Evolutionary conservation across 176 grass and related monocot species (phyloP), one percentile per base, ranked within the genome.

Genomic region (Bonia amplexicaulis): DNA sequence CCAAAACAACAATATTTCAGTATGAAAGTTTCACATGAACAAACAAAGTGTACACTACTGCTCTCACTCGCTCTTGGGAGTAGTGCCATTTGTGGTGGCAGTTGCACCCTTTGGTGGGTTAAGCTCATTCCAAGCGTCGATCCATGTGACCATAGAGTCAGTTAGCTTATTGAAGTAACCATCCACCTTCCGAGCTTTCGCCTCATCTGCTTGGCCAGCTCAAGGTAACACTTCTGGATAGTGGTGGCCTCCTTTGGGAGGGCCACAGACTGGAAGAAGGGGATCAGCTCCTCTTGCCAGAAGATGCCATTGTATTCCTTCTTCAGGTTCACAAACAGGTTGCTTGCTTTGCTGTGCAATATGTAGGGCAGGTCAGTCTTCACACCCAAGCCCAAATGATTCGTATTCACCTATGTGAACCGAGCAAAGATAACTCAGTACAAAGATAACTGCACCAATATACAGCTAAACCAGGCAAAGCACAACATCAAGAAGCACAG

Each of bases 161-260:
- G 91, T 79, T 58, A 93, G 88, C 82, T 93, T 90, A 74, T 80
- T 85, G 85, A 93, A 93, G 88, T 93, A 93, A 5, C 71, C 70
- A 6, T 90, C 88, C 12, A 93, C 76, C 76, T 87, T 87, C 76
- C 77, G 11, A 93, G 88, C 85, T 82, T 93, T 93, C 0, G 66
- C 81, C 48, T 88, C 13, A 93, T 85, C 71, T 78, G 88, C 85
- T 93, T 90, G 14, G 91, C 82, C 41, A 93, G 77, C 72, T 87
- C 88, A 44, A 90, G 75, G 80, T 92, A 92, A n/a, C 91, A 92
- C 48, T 89, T 87, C 25, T 87, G 39, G 39, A 87, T 87, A 2
- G 84, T 87, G 65, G 25, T 73, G 22, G 80, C 81, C 2, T 90
- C 91, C 87, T 89, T 89, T 17, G 91, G 77, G 49, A 90, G 81